A percentile compares a stretch with the other conserved stretches of the same genome.
phyloP scores from a whole-genome alignment of 768 basidiomycete species.

The Termitomyces eurrhizus region DNA sequence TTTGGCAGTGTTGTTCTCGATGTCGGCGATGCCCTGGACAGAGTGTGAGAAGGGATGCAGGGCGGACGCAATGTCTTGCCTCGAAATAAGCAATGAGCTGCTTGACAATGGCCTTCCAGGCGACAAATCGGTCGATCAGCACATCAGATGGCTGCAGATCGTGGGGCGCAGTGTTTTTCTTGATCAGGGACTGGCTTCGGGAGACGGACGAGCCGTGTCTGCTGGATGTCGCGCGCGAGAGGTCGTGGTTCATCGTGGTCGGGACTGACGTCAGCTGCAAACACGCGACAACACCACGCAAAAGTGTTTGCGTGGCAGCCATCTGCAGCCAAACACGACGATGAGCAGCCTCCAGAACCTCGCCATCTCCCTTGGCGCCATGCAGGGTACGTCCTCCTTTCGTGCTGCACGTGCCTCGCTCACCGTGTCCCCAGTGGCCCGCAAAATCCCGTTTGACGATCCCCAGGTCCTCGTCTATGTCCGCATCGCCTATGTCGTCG shows the following conservation, averaged over 20 bases:
- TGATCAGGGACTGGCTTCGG: conserved; percentile 83
- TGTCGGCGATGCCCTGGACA: conserved; percentile 60
- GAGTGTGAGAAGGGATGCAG: not conserved
- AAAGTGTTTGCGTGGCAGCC: not conserved
- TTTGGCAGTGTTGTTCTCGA: conserved; percentile 90
- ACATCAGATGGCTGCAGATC: conserved; percentile 93
- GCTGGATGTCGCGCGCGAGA: conserved; percentile 74
- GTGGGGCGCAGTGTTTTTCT: conserved; percentile 88
- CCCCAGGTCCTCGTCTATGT: conserved; percentile 78
- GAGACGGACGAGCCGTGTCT: conserved; percentile 72
- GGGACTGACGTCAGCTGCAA: conserved; percentile 6
- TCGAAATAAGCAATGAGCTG: conserved; percentile 93
- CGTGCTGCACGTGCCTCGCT: not conserved
- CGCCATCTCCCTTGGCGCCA: conserved; percentile 85
- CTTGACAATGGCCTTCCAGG: conserved; percentile 96
- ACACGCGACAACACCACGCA: not conserved
- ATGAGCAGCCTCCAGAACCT: conserved; percentile 85
- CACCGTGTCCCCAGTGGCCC: conserved; percentile 60
- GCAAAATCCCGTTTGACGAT: conserved; percentile 88
- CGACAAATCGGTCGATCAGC: conserved; percentile 90
- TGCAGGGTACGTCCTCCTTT: conserved; percentile 61
- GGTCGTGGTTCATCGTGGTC: conserved; percentile 29
- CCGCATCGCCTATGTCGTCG: conserved; percentile 75
- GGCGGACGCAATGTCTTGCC: conserved; percentile 19
- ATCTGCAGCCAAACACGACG: not conserved